These are phyloP conservation scores for Schizopora paradoxa DNA, from an alignment of 1,284 basidiomycete genomes.

Conservation along the genomic window DNA sequence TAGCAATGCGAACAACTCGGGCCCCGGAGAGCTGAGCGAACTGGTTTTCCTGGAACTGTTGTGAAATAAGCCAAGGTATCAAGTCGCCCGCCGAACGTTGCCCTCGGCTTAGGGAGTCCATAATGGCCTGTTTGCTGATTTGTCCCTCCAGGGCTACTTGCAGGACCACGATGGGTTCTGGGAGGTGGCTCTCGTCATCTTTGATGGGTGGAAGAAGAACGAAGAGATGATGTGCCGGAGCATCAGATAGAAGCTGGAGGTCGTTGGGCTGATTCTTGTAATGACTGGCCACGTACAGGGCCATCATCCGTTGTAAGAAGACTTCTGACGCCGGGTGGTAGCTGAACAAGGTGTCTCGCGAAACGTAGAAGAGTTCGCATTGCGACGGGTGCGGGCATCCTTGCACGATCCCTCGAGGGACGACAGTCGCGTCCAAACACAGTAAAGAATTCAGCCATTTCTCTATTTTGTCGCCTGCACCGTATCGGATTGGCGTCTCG, in stretches of 20 bases:
- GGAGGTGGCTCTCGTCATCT: slow-evolving; percentile 80
- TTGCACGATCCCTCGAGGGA: slow-evolving; percentile 56
- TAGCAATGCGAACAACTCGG: slow-evolving; percentile 89
- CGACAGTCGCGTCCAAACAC: slow-evolving; percentile 88
- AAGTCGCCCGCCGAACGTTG: slow-evolving; percentile 89
- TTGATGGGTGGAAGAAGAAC: slow-evolving; percentile 90
- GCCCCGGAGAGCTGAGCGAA: slow-evolving; percentile 93
- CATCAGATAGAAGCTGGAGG: slow-evolving; percentile 93
- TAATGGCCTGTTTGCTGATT: slow-evolving; percentile 81
- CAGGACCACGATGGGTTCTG: slow-evolving; percentile 91
- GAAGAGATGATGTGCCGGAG: slow-evolving; percentile 95
- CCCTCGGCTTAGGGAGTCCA: slow-evolving; percentile 81
- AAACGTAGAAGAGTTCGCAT: slow-evolving; percentile 95
- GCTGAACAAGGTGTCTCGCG: slow-evolving; percentile 94
- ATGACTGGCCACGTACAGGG: slow-evolving; percentile 93
- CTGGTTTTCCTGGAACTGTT: slow-evolving; percentile 95
- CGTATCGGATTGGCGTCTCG: slow-evolving; percentile 92
- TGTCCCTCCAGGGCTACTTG: slow-evolving; percentile 96
- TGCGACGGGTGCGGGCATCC: slow-evolving; percentile 90
- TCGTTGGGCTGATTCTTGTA: slow-evolving; percentile 99
- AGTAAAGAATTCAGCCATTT: slow-evolving; percentile 91
- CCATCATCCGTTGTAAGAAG: slow-evolving; percentile 98
- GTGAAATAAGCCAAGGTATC: slow-evolving; percentile 95
- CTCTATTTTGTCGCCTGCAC: slow-evolving; percentile 84
- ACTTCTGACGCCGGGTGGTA: slow-evolving; percentile 96